Percentiles rank a stretch among this genome's conserved stretches.
phyloP scores from a whole-genome alignment of 176 grass and related monocot genomes.

The Saccharum spontaneum region DNA sequence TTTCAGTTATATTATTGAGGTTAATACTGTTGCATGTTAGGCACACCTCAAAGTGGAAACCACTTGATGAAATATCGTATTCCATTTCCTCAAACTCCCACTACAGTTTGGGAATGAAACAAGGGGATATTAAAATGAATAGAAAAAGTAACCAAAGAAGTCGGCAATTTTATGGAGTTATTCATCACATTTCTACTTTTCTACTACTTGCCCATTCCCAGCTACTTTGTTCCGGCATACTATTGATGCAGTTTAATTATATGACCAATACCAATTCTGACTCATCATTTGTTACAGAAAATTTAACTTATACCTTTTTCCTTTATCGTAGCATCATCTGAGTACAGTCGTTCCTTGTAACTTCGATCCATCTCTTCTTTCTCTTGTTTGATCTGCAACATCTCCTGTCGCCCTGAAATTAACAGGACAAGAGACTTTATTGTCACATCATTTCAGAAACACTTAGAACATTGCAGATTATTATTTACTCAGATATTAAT shows the following conservation, averaged over 20 bases:
- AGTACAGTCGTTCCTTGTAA: conserved; percentile 47
- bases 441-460: conserved; percentile 5
- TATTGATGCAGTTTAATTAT: conserved; percentile 13
- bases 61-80: not conserved
- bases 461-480: conserved; percentile 4
- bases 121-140: not conserved
- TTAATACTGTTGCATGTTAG: not conserved
- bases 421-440: conserved; percentile 15
- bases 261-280: not conserved
- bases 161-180: not conserved
- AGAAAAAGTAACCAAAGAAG: not conserved
- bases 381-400: conserved; percentile 64
- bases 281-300: conserved; percentile 30
- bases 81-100: conserved; percentile 1
- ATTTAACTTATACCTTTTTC: conserved; percentile 55
- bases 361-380: conserved; percentile 76
- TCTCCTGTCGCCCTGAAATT: conserved; percentile 60
- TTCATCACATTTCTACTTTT: conserved; percentile 19
- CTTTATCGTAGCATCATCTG: conserved; percentile 53
- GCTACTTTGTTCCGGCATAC: not conserved
- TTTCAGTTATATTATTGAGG: not conserved
- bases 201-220: conserved; percentile 3
- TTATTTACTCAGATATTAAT: not conserved
- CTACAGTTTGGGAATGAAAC: not conserved
- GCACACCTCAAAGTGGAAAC: conserved; percentile 2